These are phyloP conservation scores for Conticribra guillardii DNA, from an alignment of 108 stramenopile species.

Conservation along the genomic window DNA sequence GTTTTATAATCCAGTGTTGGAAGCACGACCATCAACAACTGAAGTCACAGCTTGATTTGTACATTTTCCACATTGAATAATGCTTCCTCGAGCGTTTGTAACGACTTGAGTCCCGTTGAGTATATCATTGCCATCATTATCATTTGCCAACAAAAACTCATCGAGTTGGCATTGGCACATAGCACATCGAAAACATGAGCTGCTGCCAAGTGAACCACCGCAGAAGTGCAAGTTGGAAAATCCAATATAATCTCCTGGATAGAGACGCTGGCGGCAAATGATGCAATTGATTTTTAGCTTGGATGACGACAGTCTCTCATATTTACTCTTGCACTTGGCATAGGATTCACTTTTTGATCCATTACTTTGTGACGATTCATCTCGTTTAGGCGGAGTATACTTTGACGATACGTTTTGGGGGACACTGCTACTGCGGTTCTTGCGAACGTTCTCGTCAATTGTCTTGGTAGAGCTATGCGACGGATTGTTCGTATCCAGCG, in stretches of 20 bases:
- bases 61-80: slow-evolving; percentile 13
- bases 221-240: slow-evolving; percentile 9
- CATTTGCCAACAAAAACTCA: not conserved
- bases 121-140: not conserved
- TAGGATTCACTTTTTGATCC: not conserved
- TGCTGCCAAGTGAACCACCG: not conserved
- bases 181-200: slow-evolving; percentile 14
- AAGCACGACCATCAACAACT: not conserved
- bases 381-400: too few relatives aligned
- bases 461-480: too few relatives aligned
- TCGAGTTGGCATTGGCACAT: slow-evolving; percentile 6
- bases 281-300: slow-evolving; percentile 17
- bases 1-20: not conserved
- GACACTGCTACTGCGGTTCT: too few relatives aligned
- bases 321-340: not conserved
- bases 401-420: too few relatives aligned
- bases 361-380: not conserved
- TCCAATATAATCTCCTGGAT: slow-evolving; percentile 5
- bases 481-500: too few relatives aligned
- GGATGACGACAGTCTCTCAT: not conserved
- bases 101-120: slow-evolving; percentile 19
- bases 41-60: not conserved
- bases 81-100: slow-evolving; percentile 32
- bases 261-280: slow-evolving; percentile 9
- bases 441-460: too few relatives aligned